These are phyloP conservation scores for Linderina pennispora DNA, from an alignment of 192 early-diverging fungal genomes.

Conservation along the genomic window DNA sequence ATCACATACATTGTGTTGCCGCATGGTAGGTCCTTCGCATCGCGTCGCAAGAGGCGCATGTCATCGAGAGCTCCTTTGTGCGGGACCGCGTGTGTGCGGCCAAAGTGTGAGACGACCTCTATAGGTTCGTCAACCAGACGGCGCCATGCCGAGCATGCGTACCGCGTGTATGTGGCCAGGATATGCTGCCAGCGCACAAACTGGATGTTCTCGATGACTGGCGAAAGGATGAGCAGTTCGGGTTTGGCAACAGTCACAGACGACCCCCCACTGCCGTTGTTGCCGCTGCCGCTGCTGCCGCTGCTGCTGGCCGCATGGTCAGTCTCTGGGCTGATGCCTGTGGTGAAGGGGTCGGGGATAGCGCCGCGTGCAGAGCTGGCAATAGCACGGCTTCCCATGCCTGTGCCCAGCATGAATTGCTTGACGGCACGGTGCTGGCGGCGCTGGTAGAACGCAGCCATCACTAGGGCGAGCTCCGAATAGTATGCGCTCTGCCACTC, in stretches of 20 bases:
- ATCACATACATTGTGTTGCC: conserved; percentile 19
- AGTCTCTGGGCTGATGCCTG: too few species aligned
- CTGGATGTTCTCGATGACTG: conserved; percentile 33
- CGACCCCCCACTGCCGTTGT: background rate
- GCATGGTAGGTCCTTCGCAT: background rate
- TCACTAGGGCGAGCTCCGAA: conserved; percentile 17
- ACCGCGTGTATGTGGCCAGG: conserved; percentile 13
- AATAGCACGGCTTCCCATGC: conserved; percentile 2
- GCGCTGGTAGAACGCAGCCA: conserved; percentile 31
- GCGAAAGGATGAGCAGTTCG: conserved; percentile 26
- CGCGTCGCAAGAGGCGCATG: background rate
- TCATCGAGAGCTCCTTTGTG: background rate
- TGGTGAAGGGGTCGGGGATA: conserved; percentile 18
- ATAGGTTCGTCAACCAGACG: conserved; percentile 39
- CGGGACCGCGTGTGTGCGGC: conserved; percentile 14
- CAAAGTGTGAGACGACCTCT: conserved; percentile 38
- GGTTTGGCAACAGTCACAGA: conserved; percentile 9
- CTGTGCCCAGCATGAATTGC: conserved; percentile 11
- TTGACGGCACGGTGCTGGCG: conserved; percentile 17
- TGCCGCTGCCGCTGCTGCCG: background rate
- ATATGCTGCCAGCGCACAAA: conserved; percentile 43
- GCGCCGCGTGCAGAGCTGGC: background rate
- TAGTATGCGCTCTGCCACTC: conserved; percentile 29
- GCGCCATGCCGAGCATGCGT: conserved; percentile 33
- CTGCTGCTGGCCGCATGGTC: background rate